These are phyloP conservation scores for Pistacia vera DNA, from an alignment of 345 rosid species.

Conservation along the genomic window DNA sequence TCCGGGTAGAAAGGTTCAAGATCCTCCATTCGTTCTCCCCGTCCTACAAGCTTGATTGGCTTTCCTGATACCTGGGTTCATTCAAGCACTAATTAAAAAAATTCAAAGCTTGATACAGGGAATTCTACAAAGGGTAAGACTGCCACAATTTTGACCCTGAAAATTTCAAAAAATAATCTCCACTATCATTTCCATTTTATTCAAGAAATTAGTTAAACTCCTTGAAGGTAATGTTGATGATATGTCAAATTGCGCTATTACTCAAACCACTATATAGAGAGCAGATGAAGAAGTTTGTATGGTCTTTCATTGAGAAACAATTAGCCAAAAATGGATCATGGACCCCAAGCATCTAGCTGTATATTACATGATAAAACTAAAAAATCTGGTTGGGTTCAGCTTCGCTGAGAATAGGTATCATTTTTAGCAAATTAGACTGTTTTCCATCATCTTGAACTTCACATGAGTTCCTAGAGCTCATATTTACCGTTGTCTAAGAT, in stretches of 20 bases:
- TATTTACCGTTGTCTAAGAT: not conserved
- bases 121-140: not conserved
- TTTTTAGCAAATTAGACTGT: not conserved
- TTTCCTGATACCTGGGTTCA: conserved; percentile 82
- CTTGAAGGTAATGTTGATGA: not conserved
- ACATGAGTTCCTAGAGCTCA: not conserved
- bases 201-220: not conserved
- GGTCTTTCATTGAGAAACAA: not conserved
- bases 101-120: conserved; percentile 1
- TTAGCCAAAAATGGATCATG: not conserved
- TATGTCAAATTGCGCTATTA: not conserved
- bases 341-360: not conserved
- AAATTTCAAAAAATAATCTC: not conserved
- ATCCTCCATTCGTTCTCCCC: conserved; percentile 97
- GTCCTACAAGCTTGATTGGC: conserved; percentile 96
- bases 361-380: not conserved
- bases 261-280: not conserved
- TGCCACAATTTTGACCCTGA: conserved; percentile 15
- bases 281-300: not conserved
- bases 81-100: conserved; percentile 13
- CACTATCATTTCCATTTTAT: not conserved
- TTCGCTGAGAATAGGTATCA: not conserved
- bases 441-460: not conserved
- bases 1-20: conserved; percentile 98
- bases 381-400: conserved; percentile 6